Evolutionary conservation across 371 early-diverging fungal genomes (phyloP).

Genomic region (Smittium culicis): DNA sequence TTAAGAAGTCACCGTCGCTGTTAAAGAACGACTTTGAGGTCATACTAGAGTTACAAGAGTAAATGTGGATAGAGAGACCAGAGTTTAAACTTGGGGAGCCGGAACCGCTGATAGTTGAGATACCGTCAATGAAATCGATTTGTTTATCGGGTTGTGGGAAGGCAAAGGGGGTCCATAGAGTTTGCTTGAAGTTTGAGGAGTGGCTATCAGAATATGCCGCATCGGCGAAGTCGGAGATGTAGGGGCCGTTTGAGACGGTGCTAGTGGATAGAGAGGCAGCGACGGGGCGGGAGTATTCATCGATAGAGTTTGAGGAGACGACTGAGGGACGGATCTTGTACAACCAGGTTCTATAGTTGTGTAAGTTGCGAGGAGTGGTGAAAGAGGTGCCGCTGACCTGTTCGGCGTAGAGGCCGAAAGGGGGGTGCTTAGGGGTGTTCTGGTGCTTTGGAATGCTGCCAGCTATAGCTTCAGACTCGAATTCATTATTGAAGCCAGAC

Average conservation of each 20-base stretch:
- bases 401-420: slow-evolving; percentile 86
- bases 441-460: slow-evolving; percentile 77
- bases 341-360: slow-evolving; percentile 84
- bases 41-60: slow-evolving; percentile 66
- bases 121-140: slow-evolving; percentile 69
- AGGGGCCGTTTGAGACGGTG: slow-evolving; percentile 42
- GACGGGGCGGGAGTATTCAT: slow-evolving; percentile 20
- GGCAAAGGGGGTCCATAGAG: slow-evolving; percentile 87
- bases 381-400: slow-evolving; percentile 92
- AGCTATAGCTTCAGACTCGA: slow-evolving; percentile 67
- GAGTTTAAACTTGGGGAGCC: slow-evolving; percentile 64
- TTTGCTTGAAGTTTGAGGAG: slow-evolving; percentile 80
- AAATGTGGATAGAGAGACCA: slow-evolving; percentile 79
- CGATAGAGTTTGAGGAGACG: slow-evolving; percentile 23
- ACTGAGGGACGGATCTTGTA: slow-evolving; percentile 92
- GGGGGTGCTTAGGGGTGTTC: slow-evolving; percentile 84
- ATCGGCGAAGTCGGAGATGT: slow-evolving; percentile 40
- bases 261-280: no score
- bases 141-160: slow-evolving; percentile 35
- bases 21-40: slow-evolving; percentile 59
- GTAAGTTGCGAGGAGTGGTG: slow-evolving; percentile 64
- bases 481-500: slow-evolving; percentile 67
- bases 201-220: no score
- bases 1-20: slow-evolving; percentile 84
- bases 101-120: slow-evolving; percentile 75